These are phyloP conservation scores for Thuidium tamariscinum DNA, from an alignment of 225 moss, liverwort and hornwort genomes.

Conservation along the genomic window DNA sequence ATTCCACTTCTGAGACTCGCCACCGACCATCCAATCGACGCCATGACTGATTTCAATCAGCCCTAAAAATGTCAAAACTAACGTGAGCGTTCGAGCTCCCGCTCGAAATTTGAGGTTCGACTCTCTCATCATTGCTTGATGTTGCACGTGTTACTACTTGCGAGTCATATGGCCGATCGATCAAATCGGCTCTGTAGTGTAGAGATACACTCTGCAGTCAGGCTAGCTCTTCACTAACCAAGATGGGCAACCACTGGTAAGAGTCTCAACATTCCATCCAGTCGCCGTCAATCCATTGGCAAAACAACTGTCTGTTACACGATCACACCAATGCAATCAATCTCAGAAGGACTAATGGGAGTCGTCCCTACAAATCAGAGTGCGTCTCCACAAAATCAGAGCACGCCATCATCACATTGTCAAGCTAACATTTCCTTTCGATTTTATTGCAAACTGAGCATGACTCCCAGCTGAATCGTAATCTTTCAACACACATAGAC, in stretches of 20 bases:
- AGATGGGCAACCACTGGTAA: background rate
- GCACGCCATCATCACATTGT: background rate
- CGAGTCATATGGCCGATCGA: background rate
- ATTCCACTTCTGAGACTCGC: background rate
- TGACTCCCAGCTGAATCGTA: background rate
- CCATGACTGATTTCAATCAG: background rate
- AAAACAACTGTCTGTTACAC: background rate
- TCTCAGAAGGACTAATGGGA: background rate
- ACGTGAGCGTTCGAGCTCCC: background rate
- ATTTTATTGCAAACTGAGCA: background rate
- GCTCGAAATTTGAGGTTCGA: background rate
- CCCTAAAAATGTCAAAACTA: background rate
- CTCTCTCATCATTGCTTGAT: conserved; percentile 6
- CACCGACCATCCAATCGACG: conserved; percentile 9
- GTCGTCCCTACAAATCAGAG: background rate
- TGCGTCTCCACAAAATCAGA: background rate
- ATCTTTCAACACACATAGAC: no score
- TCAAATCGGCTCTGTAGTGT: background rate
- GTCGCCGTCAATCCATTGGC: background rate
- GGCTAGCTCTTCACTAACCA: background rate
- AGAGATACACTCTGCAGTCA: background rate
- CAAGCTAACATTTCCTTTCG: background rate
- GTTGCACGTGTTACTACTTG: background rate
- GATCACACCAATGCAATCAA: background rate
- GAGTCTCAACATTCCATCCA: background rate